Conservation (phyloP, 768 basidiomycete genomes). For the Trametes sanguinea region DNA sequence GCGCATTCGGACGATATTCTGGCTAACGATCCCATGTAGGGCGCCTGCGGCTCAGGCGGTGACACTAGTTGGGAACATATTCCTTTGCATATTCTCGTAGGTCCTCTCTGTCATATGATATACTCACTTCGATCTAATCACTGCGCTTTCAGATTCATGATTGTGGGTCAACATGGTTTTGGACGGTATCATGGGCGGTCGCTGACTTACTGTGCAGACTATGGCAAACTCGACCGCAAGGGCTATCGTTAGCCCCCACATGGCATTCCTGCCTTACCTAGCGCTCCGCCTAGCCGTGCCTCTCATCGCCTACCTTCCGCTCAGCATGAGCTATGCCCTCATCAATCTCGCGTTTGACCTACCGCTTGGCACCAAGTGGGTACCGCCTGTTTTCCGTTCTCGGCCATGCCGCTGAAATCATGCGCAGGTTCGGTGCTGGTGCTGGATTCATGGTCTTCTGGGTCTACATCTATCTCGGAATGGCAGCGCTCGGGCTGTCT, state of each 20-base stretch:
- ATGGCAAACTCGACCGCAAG: conserved; percentile 36
- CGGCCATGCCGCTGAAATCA: background rate
- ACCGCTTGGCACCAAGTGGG: conserved; percentile 42
- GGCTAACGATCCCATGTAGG: conserved; percentile 11
- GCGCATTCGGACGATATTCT: no score
- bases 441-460: conserved; percentile 36
- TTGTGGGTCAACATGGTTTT: conserved; percentile 11
- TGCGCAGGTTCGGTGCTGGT: conserved; percentile 16
- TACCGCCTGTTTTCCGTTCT: background rate
- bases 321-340: conserved; percentile 46
- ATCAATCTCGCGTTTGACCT: conserved; percentile 46
- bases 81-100: conserved; percentile 33
- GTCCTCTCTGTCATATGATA: conserved; percentile 14
- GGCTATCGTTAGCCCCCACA: conserved; percentile 38
- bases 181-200: background rate
- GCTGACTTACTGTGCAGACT: conserved; percentile 25
- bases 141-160: conserved; percentile 28
- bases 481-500: conserved; percentile 37
- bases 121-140: background rate
- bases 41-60: conserved; percentile 42
- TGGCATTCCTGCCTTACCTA: conserved; percentile 38
- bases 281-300: conserved; percentile 39
- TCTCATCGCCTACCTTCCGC: conserved; percentile 37
- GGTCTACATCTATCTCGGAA: conserved; percentile 36
- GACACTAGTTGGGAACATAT: conserved; percentile 45